Base-by-base conservation (phyloP, 106 monocot genomes). In the Allium fistulosum region DNA sequence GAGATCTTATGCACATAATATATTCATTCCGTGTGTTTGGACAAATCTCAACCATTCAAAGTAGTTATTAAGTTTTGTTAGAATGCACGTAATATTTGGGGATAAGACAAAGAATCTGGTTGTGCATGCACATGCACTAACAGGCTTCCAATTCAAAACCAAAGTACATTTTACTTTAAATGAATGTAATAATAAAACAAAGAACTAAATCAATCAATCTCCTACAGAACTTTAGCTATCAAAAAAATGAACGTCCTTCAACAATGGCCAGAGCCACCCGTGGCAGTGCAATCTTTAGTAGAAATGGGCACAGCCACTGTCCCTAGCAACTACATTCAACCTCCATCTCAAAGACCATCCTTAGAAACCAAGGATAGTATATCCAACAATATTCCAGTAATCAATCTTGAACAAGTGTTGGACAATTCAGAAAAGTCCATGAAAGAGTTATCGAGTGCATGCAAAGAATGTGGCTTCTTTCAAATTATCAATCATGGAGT, bases 271-370 rank as follows among this genome's bases (percentile, higher is more conserved):
- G 85, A 90, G 72, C 80, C 85, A 10, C 10, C 85, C 64, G 71
- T 85, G 14, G 64, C 74, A 7, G 93, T 93, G 50, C 88, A 93
- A 51, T 83, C 76, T 46, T n/a, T 93, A n/a, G 66, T 83, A 1
- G 77, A 80, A 15, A 63, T 76, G 46, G 79, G 81, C 15, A 4
- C 58, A 9, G 12, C 69, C 10, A 49, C 55, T 11, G 60, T 93
- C 74, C 93, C 93, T 45, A 17, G 66, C 2, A 53, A 73, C 13
- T 93, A 93, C 83, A 55, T 88, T 37, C 83, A 83, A 75, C 81
- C 88, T 1, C 79, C 76, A 0, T 22, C 67, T 2, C 57, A 80
- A 1, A 73, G 93, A 13, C 93, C 88, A 1, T 49, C 68, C 3
- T 16, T 26, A 7, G 27, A 15, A 1, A n/a, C 15, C 6, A 17